A percentile compares a stretch with the other conserved stretches of the same genome.
Conservation (phyloP, 345 rosid genomes). For the Arabis alpina region DNA sequence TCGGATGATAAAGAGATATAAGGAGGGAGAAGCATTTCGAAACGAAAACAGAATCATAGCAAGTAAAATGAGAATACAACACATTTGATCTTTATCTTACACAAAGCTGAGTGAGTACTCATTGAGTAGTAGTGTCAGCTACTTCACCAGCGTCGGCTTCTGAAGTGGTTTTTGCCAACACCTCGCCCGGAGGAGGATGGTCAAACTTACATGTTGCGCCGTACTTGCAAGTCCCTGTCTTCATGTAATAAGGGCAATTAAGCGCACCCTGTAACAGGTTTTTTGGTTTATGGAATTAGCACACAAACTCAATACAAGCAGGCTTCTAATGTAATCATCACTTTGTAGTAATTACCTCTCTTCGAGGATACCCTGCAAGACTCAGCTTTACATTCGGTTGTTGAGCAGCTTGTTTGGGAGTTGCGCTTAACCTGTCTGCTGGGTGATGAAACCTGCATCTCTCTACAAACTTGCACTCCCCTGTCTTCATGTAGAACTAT, state of each 20-base stretch:
- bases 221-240: conserved; percentile 87
- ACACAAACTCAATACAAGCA: conserved; percentile 12
- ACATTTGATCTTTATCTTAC: conserved; percentile 35
- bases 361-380: conserved; percentile 92
- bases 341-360: conserved; percentile 62
- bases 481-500: conserved; percentile 94
- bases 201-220: conserved; percentile 88
- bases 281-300: conserved; percentile 20
- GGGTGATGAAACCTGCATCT: conserved; percentile 93
- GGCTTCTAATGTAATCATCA: conserved; percentile 5
- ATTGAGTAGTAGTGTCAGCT: conserved; percentile 25
- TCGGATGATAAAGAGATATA: conserved; percentile 15
- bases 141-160: conserved; percentile 48
- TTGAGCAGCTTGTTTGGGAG: conserved; percentile 51
- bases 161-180: conserved; percentile 54
- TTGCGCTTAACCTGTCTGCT: conserved; percentile 57
- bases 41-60: conserved; percentile 15
- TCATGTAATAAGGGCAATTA: conserved; percentile 93
- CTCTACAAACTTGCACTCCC: conserved; percentile 83
- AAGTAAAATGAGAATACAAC: conserved; percentile 35
- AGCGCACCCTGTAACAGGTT: conserved; percentile 59
- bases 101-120: conserved; percentile 27
- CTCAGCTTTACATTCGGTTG: conserved; percentile 66
- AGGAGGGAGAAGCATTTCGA: neutral
- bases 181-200: conserved; percentile 97